Evolutionary conservation across 1,284 basidiomycete genomes (phyloP).

Genomic region (Cryptococcus depauperatus): DNA sequence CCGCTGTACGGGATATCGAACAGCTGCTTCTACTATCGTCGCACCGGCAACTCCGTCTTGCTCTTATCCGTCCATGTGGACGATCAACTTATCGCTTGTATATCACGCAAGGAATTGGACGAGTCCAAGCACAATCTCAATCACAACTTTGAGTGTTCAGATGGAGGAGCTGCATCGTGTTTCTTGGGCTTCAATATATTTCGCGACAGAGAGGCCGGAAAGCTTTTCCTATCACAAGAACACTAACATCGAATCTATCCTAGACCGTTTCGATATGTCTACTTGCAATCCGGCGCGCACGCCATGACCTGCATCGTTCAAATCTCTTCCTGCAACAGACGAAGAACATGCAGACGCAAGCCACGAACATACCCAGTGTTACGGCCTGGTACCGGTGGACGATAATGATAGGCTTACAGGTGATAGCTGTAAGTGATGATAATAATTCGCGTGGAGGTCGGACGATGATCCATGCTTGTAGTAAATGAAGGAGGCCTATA

Average conservation of each 20-base stretch:
- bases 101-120: slow-evolving; percentile 6
- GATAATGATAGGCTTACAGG: too few relatives aligned
- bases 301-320: neutral
- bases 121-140: slow-evolving; percentile 17
- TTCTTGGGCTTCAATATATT: slow-evolving; percentile 22
- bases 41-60: too few relatives aligned
- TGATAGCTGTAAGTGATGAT: too few relatives aligned
- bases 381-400: too few relatives aligned
- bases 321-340: slow-evolving; percentile 2
- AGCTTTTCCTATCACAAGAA: slow-evolving; percentile 17
- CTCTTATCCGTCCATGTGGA: slow-evolving; percentile 27
- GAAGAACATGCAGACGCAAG: slow-evolving; percentile 4
- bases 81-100: slow-evolving; percentile 21
- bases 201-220: slow-evolving; percentile 5
- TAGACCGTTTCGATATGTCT: slow-evolving; percentile 19
- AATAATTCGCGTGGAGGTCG: too few relatives aligned
- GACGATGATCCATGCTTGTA: too few relatives aligned
- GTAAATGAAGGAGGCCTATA: too few relatives aligned
- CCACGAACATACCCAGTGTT: slow-evolving; percentile 15
- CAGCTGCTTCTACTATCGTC: too few relatives aligned
- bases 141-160: slow-evolving; percentile 15
- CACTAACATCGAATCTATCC: slow-evolving; percentile 16
- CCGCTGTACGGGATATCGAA: too few relatives aligned
- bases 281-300: slow-evolving; percentile 5
- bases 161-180: slow-evolving; percentile 16